Evolutionary conservation across 2,329 filamentous ascomycete genomes (phyloP).

Genomic region (Penicillium frequentans): DNA sequence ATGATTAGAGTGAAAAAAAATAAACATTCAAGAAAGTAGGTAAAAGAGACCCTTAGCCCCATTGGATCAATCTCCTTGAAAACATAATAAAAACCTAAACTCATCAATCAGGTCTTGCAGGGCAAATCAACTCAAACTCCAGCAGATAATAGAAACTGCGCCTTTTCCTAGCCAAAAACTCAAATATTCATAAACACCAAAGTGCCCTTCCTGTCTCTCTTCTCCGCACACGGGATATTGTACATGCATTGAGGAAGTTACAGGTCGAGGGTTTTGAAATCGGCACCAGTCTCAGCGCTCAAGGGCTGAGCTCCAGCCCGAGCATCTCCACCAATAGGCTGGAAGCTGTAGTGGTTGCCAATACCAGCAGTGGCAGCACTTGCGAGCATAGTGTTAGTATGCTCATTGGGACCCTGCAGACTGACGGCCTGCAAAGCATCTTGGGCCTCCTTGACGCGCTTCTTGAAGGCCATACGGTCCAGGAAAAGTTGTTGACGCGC

Average conservation of each 20-base stretch:
- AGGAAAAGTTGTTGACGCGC: conserved; percentile 91
- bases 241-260: conserved; percentile 30
- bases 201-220: conserved; percentile 4
- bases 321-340: conserved; percentile 31
- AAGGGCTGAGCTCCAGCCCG: conserved; percentile 39
- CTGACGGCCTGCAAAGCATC: conserved; percentile 59
- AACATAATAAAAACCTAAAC: conserved; percentile 4
- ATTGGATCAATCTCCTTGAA: conserved; percentile 7
- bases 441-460: conserved; percentile 79
- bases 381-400: conserved; percentile 37
- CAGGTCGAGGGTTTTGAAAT: conserved; percentile 45
- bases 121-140: conserved; percentile 24
- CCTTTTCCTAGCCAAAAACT: conserved; percentile 28
- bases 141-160: conserved; percentile 24
- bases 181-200: conserved; percentile 28
- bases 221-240: conserved; percentile 22
- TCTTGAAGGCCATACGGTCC: conserved; percentile 86
- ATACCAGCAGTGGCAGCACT: conserved; percentile 36
- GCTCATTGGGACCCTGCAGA: conserved; percentile 44
- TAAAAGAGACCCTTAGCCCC: conserved; percentile 5
- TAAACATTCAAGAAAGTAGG: conserved; percentile 20
- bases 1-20: conserved; percentile 21
- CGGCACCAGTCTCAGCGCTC: conserved; percentile 40
- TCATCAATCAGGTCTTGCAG: conserved; percentile 8
- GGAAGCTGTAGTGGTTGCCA: conserved; percentile 44